Evolutionary conservation across 139 green algal genomes (phyloP).

Genomic region (Chlorella sp.): DNA sequence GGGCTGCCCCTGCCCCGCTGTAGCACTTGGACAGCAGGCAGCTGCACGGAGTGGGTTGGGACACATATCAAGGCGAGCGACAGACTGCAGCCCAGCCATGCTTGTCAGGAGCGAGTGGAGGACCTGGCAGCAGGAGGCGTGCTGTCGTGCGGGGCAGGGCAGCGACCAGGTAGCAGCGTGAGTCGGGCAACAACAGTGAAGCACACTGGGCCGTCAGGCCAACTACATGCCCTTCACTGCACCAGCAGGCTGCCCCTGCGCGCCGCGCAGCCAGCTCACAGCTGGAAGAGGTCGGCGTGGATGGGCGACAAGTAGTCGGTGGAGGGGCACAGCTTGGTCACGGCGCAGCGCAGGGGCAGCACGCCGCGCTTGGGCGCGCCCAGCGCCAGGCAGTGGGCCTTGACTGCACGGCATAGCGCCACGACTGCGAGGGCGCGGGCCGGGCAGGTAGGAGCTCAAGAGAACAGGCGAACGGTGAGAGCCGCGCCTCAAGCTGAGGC

Average conservation of each 20-base stretch:
- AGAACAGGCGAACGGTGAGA: neutral
- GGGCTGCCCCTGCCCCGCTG: conserved; percentile 54
- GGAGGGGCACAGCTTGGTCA: conserved; percentile 64
- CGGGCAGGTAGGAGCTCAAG: neutral
- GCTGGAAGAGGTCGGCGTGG: conserved; percentile 82
- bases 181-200: neutral
- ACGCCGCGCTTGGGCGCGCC: conserved; percentile 57
- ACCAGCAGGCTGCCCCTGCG: too few relatives aligned
- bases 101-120: too few relatives aligned
- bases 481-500: neutral
- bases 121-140: too few relatives aligned
- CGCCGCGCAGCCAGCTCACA: conserved; percentile 39
- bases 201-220: neutral
- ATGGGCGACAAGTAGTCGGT: conserved; percentile 81
- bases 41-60: conserved; percentile 43
- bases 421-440: conserved; percentile 48
- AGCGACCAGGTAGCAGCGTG: too few relatives aligned
- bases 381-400: conserved; percentile 53
- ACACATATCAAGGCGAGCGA: too few relatives aligned
- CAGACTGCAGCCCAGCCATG: too few relatives aligned
- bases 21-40: conserved; percentile 85
- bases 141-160: too few relatives aligned
- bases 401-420: conserved; percentile 63
- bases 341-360: conserved; percentile 60
- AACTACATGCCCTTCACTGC: too few relatives aligned